Conservation (phyloP, 768 basidiomycete species). For the Tremella yokohamensis region DNA sequence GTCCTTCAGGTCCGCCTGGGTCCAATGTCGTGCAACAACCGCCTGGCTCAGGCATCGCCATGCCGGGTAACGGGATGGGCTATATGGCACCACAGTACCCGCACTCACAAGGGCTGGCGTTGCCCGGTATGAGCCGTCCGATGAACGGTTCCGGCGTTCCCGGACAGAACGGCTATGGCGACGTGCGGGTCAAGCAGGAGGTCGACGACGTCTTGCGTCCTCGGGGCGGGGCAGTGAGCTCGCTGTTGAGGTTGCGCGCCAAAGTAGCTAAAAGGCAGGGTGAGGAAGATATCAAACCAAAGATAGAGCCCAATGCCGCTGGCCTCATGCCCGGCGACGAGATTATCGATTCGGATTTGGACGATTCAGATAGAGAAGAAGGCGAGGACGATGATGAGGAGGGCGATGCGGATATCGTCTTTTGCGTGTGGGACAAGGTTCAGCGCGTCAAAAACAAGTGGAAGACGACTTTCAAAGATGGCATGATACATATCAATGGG, state of each 20-base stretch:
- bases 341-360: constrained; percentile 92
- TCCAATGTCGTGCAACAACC: constrained; percentile 10
- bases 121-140: constrained; percentile 15
- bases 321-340: constrained; percentile 57
- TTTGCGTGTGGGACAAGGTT: constrained; percentile 98
- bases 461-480: constrained; percentile 97
- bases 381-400: constrained; percentile 60
- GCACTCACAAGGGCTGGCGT: constrained; percentile 12
- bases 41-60: constrained; percentile 7
- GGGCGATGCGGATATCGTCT: constrained; percentile 86
- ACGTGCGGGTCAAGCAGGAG: constrained; percentile 31
- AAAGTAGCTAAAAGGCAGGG: background rate
- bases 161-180: constrained; percentile 12
- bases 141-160: constrained; percentile 5
- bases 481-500: constrained; percentile 94
- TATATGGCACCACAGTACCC: background rate
- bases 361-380: constrained; percentile 79
- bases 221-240: constrained; percentile 37
- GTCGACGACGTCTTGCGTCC: constrained; percentile 35
- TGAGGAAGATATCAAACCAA: constrained; percentile 14
- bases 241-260: background rate
- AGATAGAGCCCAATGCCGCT: constrained; percentile 47
- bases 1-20: constrained; percentile 9
- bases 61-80: background rate
- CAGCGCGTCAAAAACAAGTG: constrained; percentile 99